Base-by-base conservation (phyloP, 2,329 filamentous ascomycete genomes). In the Bipolaris bicolor region DNA sequence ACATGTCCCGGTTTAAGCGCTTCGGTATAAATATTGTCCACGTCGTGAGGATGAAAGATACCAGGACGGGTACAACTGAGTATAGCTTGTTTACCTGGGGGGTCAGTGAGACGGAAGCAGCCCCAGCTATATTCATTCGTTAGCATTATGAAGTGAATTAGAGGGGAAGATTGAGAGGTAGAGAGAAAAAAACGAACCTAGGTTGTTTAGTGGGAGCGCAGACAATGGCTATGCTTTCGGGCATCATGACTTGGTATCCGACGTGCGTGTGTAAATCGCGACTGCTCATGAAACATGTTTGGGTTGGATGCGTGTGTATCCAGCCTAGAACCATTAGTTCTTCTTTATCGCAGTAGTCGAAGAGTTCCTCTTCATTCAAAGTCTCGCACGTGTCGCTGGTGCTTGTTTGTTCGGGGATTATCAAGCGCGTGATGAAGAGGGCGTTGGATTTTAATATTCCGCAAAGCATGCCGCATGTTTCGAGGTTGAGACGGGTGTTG, bases 251-350 rank as follows among this genome's bases (percentile, higher is more conserved):
- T 77, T 99, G 95, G 74, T 97, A 98, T 10, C 92, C 92, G 3
- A 89, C 88, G 72, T 97, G 94, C 0, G 96, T 99, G 73, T 99
- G 95, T 64, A 98, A 74, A 72, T 99, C 95, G 48, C 94, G 83
- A 47, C 90, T 95, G 73, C 92, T 97, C 91, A 99, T 96, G 75
- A 99, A 99, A 77, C 95, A 99, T 0, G 92, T 96, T 78, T 99
- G 95, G 0, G 90, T 92, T 0, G 95, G 95, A 75, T 99, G 95
- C 0, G 95, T 99, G 74, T 99, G 95, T 60, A 99, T 99, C 95
- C 95, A 99, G 37, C 94, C 94, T 5, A 97, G 83, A 51, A 96
- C 87, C 76, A 97, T 86, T 34, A 98, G 78, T 59, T 96, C 90
- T 70, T 96, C 86, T 5, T 83, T 83, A 67, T 95, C 90, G 71